Conservation (phyloP, 2,329 filamentous ascomycete species). For the Paramyrothecium sp. region DNA sequence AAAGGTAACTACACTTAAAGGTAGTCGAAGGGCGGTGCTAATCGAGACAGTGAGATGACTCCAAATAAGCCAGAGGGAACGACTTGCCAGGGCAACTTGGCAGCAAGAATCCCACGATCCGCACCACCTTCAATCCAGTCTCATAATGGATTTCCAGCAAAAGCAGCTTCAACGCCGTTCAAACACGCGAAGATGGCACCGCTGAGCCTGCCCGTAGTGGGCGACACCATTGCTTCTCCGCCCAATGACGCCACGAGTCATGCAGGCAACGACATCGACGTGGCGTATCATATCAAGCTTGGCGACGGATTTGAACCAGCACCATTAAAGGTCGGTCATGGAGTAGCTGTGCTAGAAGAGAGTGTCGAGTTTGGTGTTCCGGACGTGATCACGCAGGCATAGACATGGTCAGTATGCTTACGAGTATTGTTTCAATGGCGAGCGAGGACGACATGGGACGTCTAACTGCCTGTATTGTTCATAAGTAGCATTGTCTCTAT, state of each 20-base stretch:
- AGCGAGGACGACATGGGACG: not conserved
- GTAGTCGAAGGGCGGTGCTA: not conserved
- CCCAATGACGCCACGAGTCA: too few relatives aligned
- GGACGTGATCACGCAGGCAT: conserved; percentile 38
- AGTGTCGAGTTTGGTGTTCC: conserved; percentile 45
- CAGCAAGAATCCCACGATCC: not conserved
- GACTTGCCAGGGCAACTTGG: not conserved
- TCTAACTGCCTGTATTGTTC: too few relatives aligned
- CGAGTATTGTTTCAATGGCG: not conserved
- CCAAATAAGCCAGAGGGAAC: not conserved
- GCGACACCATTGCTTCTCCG: too few relatives aligned
- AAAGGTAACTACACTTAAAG: not conserved
- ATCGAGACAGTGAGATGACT: too few relatives aligned
- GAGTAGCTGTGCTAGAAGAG: conserved; percentile 57
- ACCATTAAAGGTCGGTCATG: conserved; percentile 46
- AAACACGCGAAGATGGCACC: not conserved
- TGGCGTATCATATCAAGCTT: not conserved
- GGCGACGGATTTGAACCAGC: conserved; percentile 10
- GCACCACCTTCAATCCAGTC: not conserved
- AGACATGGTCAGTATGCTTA: not conserved
- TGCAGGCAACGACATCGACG: not conserved
- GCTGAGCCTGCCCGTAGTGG: not conserved
- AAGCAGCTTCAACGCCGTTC: not conserved
- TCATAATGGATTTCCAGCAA: not conserved
- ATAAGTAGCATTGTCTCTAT: too few relatives aligned